phyloP scores from a whole-genome alignment of 75 land plant genomes.

The Cupressus sempervirens region DNA sequence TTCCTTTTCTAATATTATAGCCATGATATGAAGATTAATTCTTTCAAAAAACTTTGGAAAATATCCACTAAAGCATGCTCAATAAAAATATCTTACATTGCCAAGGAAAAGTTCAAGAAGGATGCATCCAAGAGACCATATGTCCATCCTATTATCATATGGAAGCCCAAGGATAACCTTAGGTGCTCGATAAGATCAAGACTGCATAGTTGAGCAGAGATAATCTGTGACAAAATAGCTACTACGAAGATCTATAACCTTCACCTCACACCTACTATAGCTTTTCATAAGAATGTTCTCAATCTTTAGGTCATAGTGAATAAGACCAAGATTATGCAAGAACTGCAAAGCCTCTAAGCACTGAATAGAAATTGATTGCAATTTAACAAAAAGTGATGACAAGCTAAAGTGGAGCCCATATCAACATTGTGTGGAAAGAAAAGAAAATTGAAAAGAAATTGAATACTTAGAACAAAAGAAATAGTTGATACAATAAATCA shows the following conservation, averaged over 20 bases:
- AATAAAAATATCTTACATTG: constrained; percentile 65
- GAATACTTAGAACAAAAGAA: background rate
- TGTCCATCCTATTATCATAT: constrained; percentile 95
- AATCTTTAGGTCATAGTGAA: constrained; percentile 97
- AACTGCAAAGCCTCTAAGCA: constrained; percentile 96
- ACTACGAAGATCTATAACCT: too few relatives aligned
- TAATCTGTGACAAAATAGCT: too few relatives aligned
- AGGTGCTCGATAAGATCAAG: constrained; percentile 98
- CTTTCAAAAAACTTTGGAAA: background rate
- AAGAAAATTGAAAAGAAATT: background rate
- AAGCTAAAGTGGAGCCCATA: background rate
- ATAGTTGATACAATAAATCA: background rate
- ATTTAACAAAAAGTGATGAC: background rate
- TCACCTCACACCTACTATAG: too few relatives aligned
- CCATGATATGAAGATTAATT: background rate
- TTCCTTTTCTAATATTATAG: too few relatives aligned
- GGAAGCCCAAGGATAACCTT: constrained; percentile 97
- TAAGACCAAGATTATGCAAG: constrained; percentile 90
- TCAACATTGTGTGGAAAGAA: background rate
- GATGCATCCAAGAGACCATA: constrained; percentile 99
- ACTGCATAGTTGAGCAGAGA: constrained; percentile 98
- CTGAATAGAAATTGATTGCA: constrained; percentile 77
- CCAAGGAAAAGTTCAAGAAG: constrained; percentile 98
- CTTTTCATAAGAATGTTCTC: constrained; percentile 98
- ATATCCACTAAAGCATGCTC: background rate